Evolutionary conservation across 2,329 filamentous ascomycete genomes (phyloP).

Genomic region (Aspergillus niger): DNA sequence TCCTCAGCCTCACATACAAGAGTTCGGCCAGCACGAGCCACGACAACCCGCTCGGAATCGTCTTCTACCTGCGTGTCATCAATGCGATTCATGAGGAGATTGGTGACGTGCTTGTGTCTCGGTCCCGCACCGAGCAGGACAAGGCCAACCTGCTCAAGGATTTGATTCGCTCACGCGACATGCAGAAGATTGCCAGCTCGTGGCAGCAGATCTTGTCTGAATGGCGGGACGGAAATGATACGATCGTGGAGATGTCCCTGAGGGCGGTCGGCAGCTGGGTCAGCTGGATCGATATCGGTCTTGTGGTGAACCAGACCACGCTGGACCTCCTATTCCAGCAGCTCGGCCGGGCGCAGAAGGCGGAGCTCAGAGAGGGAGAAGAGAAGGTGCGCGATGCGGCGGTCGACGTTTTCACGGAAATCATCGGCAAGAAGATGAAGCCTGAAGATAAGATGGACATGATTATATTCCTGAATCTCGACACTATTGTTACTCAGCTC

Average conservation of each 20-base stretch:
- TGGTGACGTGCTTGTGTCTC: conserved; percentile 82
- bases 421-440: conserved; percentile 97
- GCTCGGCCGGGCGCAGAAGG: conserved; percentile 70
- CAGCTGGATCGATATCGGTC: conserved; percentile 95
- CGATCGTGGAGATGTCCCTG: conserved; percentile 81
- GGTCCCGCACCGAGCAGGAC: conserved; percentile 76
- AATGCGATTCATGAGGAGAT: conserved; percentile 95
- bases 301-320: conserved; percentile 89
- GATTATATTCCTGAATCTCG: conserved; percentile 86
- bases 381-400: conserved; percentile 87
- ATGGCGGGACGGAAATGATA: conserved; percentile 71
- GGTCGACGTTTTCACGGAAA: conserved; percentile 93
- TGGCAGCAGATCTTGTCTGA: conserved; percentile 88
- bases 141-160: conserved; percentile 91
- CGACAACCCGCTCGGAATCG: conserved; percentile 73
- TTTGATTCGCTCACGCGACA: conserved; percentile 79
- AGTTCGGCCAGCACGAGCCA: conserved; percentile 58
- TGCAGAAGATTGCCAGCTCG: conserved; percentile 80
- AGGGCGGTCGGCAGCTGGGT: conserved; percentile 96
- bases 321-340: conserved; percentile 82
- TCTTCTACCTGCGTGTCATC: conserved; percentile 86
- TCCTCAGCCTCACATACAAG: conserved; percentile 71
- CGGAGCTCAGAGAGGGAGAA: conserved; percentile 65
- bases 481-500: conserved; percentile 81
- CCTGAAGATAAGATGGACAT: conserved; percentile 89